Evolutionary conservation across 2,329 filamentous ascomycete species (phyloP).

Genomic region (Diaporthe sp.): DNA sequence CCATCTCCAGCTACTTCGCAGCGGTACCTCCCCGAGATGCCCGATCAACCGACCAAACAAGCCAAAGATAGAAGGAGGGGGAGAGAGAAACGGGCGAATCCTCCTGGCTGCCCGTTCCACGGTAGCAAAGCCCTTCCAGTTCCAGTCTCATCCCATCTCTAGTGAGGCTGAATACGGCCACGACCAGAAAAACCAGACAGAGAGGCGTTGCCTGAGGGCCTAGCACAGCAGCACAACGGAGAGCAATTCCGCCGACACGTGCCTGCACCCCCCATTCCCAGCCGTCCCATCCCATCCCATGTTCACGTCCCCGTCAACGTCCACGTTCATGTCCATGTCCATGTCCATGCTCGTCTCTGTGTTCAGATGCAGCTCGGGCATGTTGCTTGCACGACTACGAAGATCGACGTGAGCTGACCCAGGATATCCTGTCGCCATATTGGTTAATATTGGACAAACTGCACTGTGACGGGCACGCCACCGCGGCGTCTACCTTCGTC

Average conservation of each 20-base stretch:
- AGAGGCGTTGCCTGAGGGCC: constrained; percentile 2
- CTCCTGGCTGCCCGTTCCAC: constrained; percentile 4
- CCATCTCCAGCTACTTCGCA: not conserved
- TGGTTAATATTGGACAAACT: constrained; percentile 1
- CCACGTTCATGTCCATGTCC: not conserved
- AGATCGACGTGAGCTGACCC: constrained; percentile 15
- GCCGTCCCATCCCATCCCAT: not conserved
- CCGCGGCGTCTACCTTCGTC: constrained; percentile 1
- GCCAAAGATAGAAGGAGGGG: constrained; percentile 23
- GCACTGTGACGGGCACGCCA: constrained; percentile 4
- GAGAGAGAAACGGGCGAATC: constrained; percentile 12
- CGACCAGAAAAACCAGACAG: not conserved
- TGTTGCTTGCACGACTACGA: constrained; percentile 22
- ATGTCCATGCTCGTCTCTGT: constrained; percentile 2
- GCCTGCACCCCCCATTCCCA: not conserved
- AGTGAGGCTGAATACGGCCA: constrained; percentile 18
- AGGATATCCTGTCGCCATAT: constrained; percentile 16
- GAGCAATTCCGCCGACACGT: constrained; percentile 13
- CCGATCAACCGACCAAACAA: not conserved
- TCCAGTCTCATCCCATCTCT: not conserved
- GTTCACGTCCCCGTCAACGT: not conserved
- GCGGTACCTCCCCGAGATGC: constrained; percentile 16
- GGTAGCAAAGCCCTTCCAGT: constrained; percentile 3
- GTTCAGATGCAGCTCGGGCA: constrained; percentile 20
- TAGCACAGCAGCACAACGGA: constrained; percentile 9